Evolutionary conservation across 2,329 filamentous ascomycete species (phyloP), one percentile per base, ranked within the genome.

Genomic region (Fonsecaea erecta): DNA sequence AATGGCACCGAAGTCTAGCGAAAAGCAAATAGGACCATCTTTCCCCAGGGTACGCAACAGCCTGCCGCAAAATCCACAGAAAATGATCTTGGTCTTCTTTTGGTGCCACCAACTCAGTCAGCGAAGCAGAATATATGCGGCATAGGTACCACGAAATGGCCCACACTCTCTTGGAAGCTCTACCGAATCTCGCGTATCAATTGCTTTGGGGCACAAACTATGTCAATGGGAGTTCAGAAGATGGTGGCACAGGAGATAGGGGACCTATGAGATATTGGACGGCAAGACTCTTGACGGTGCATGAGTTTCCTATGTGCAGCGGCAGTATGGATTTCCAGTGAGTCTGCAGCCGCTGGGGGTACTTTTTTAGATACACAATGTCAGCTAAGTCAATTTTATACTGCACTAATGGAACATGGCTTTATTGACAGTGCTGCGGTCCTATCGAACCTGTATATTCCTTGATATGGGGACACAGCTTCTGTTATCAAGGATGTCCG

Each of bases 131-230:
- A 62, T 62, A 64, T 65, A 58, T 32, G 43, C 32, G 64, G 64
- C 51, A 67, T 67, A 60, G 32, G 62, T 69, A 69, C 48, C 48
- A 52, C 55, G 52, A 63, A 61, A 46, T 63, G 56, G 43, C 62
- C 51, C 58, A 69, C 67, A 57, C 67, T 67, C 64, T 69, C 32
- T 66, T 63, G 54, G 64, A 52, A 69, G 64, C 53, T 69, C 66
- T 67, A 60, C 54, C 30, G 24, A 40, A 64, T 69, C 62, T 63
- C 59, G 64, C 53, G 67, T 65, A 69, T 69, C 51, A 56, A 46
- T 67, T 65, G 62, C 51, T 51, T 51, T 56, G 53, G 43, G 34
- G 43, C 54, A 59, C 59, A 60, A 34, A 55, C 60, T 52, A 53
- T 52, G 46, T 62, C 62, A 48, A 35, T 9, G 57, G 61, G 54